Evolutionary conservation across 345 rosid genomes (phyloP).

Genomic region (Eucalyptus urophylla): DNA sequence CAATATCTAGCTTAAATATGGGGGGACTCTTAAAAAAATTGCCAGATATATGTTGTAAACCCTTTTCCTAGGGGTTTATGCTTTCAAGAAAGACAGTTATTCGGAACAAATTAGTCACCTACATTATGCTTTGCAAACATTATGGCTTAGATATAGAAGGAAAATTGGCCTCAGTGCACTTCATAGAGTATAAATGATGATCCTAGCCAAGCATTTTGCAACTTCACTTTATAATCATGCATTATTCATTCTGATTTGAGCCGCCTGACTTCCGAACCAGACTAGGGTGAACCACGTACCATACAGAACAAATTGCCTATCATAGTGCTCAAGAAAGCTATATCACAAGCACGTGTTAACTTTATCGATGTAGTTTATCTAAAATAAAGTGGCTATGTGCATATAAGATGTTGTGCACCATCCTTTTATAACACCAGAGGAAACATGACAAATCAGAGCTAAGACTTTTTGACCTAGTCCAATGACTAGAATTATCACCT

Average conservation of each 20-base stretch:
- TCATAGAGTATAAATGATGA: not conserved
- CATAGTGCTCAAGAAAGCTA: not conserved
- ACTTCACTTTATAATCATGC: not conserved
- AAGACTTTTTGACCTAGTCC: not conserved
- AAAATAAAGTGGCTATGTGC: not conserved
- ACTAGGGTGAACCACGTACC: not conserved
- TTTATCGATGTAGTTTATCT: not conserved
- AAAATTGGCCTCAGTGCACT: not conserved
- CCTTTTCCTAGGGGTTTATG: not conserved
- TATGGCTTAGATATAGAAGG: not conserved
- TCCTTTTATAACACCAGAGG: not conserved
- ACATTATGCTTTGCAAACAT: not conserved
- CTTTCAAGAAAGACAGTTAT: too few species aligned
- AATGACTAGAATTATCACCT: not conserved
- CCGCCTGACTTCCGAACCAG: not conserved
- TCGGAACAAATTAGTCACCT: not conserved
- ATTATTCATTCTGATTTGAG: not conserved
- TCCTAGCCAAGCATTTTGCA: not conserved
- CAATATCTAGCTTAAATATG: not conserved
- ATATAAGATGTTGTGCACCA: not conserved
- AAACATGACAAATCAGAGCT: not conserved
- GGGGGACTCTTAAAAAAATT: not conserved
- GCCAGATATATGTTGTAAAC: not conserved
- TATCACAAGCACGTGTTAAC: not conserved
- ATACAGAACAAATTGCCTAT: not conserved